Conservation (phyloP, 306 rosid species). For the Gleditsia sinensis region DNA sequence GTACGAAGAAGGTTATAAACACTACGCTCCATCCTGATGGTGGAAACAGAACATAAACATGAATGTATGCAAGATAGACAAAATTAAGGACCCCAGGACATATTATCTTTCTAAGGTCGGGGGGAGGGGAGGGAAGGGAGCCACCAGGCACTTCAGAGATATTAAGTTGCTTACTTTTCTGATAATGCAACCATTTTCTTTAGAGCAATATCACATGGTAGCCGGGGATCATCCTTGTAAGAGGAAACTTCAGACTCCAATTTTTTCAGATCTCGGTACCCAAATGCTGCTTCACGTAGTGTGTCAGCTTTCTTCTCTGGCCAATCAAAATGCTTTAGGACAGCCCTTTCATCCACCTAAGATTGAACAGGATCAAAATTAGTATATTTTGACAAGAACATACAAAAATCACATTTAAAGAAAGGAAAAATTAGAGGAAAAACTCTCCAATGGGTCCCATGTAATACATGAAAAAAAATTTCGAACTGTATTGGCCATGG, state of each 20-base stretch:
- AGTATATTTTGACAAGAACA: not conserved
- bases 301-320: slow-evolving; percentile 99
- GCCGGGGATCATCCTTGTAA: slow-evolving; percentile 69
- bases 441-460: not conserved
- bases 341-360: slow-evolving; percentile 98
- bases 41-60: slow-evolving; percentile 8
- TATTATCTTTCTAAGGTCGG: not conserved
- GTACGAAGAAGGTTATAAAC: slow-evolving; percentile 83
- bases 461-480: not conserved
- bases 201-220: slow-evolving; percentile 80
- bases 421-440: not conserved
- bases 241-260: slow-evolving; percentile 85
- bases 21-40: slow-evolving; percentile 86
- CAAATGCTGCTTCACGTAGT: slow-evolving; percentile 92
- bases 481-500: not conserved
- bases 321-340: slow-evolving; percentile 94
- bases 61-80: not conserved
- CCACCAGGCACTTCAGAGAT: not conserved
- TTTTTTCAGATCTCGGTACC: slow-evolving; percentile 81
- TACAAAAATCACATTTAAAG: not conserved
- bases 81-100: not conserved
- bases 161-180: slow-evolving; percentile 66
- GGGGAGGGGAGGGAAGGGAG: not conserved
- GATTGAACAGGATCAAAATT: slow-evolving; percentile 22
- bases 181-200: slow-evolving; percentile 92